Evolutionary conservation across 2,329 filamentous ascomycete species (phyloP).

Genomic region (Claviceps arundinis): DNA sequence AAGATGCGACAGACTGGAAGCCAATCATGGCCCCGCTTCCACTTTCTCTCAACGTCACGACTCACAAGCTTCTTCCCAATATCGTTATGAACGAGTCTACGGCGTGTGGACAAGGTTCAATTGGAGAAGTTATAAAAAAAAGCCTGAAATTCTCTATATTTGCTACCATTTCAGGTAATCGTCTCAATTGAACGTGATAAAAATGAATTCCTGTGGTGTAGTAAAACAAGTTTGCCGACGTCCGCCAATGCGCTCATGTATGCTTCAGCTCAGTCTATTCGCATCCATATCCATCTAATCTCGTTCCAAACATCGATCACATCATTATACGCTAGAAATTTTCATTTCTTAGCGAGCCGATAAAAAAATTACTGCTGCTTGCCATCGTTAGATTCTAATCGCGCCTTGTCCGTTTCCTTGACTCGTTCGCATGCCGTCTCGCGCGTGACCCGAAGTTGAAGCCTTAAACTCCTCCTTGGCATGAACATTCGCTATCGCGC

Average conservation of each 20-base stretch:
- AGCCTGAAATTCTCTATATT: too few species aligned
- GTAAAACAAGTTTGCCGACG: too few species aligned
- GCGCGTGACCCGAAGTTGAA: not conserved
- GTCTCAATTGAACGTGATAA: too few species aligned
- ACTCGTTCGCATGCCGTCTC: not conserved
- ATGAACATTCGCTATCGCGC: slow-evolving; percentile 69
- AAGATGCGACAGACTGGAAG: not conserved
- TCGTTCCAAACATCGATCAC: too few species aligned
- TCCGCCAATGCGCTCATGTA: too few species aligned
- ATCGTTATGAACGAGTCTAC: not conserved
- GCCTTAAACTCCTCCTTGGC: slow-evolving; percentile 26
- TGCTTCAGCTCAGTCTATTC: not conserved
- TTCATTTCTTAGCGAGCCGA: not conserved
- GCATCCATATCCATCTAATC: not conserved
- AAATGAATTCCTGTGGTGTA: too few species aligned
- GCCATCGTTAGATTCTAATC: not conserved
- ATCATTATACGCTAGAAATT: too few species aligned
- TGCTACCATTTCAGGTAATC: too few species aligned
- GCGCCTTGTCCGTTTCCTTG: not conserved
- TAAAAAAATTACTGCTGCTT: not conserved
- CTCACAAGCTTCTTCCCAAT: too few species aligned
- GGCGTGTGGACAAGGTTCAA: not conserved
- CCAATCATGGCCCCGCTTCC: not conserved
- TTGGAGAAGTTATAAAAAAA: too few species aligned
- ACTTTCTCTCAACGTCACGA: too few species aligned